A percentile compares a stretch with the other conserved stretches of the same genome.
These are phyloP conservation scores for Mycosarcoma mackinlayi DNA, from an alignment of 1,284 basidiomycete species.

Conservation along the genomic window DNA sequence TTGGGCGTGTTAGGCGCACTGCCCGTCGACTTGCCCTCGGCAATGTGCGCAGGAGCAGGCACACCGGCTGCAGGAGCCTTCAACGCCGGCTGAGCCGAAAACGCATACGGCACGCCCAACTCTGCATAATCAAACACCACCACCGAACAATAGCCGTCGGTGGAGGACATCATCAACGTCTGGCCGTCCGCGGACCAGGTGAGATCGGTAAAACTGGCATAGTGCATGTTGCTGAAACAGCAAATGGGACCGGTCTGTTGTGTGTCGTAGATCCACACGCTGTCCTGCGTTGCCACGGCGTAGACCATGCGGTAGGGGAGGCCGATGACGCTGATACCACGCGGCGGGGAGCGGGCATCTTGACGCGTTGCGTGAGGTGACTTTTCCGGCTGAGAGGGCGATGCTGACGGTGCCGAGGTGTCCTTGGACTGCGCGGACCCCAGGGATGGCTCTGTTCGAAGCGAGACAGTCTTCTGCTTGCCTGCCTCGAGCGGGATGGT, in stretches of 20 bases:
- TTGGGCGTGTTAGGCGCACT: slow-evolving; percentile 34
- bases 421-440: slow-evolving; percentile 8
- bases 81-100: slow-evolving; percentile 54
- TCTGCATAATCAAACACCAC: slow-evolving; percentile 83
- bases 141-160: slow-evolving; percentile 97
- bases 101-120: slow-evolving; percentile 75
- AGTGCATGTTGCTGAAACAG: slow-evolving; percentile 93
- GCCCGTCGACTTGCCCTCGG: slow-evolving; percentile 28
- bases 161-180: slow-evolving; percentile 86
- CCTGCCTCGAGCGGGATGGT: slow-evolving; percentile 78
- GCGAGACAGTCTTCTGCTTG: slow-evolving; percentile 73
- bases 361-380: slow-evolving; percentile 11
- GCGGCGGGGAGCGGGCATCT: slow-evolving; percentile 35
- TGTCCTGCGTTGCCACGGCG: slow-evolving; percentile 96
- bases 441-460: slow-evolving; percentile 16
- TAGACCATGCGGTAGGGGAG: slow-evolving; percentile 94
- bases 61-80: slow-evolving; percentile 29
- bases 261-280: slow-evolving; percentile 93
- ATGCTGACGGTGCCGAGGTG: slow-evolving; percentile 4
- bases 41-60: slow-evolving; percentile 32
- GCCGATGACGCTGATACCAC: slow-evolving; percentile 77
- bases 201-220: slow-evolving; percentile 96
- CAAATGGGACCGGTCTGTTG: slow-evolving; percentile 94
- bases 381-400: slow-evolving; percentile 23
- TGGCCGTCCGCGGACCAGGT: slow-evolving; percentile 97